A percentile compares a stretch with the other conserved stretches of the same genome.
Conservation (phyloP, 2,329 filamentous ascomycete genomes). For the Colletotrichum chlorophyti region DNA sequence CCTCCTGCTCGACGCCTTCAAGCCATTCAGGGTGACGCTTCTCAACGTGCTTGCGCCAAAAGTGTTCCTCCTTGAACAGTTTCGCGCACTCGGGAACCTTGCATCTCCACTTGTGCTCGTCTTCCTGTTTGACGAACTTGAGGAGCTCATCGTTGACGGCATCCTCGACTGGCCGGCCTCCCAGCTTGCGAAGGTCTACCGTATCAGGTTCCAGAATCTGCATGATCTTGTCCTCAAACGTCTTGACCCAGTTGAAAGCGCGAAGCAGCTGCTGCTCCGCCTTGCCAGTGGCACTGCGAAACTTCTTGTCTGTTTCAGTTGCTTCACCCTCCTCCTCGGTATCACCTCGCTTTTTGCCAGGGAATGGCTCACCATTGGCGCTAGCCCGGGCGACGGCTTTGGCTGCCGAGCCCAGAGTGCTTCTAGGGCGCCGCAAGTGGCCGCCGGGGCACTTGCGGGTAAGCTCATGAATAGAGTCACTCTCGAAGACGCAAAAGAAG, state of each 20-base stretch:
- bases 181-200: slow-evolving; percentile 87
- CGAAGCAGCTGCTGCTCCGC: slow-evolving; percentile 90
- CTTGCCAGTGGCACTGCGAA: slow-evolving; percentile 73
- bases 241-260: slow-evolving; percentile 98
- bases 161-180: slow-evolving; percentile 86
- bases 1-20: slow-evolving; percentile 80
- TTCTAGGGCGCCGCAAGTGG: slow-evolving; percentile 90
- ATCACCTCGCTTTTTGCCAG: slow-evolving; percentile 77
- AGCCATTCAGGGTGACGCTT: slow-evolving; percentile 94
- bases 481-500: slow-evolving; percentile 99
- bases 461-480: slow-evolving; percentile 94
- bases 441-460: slow-evolving; percentile 95
- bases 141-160: slow-evolving; percentile 83
- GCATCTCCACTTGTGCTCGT: slow-evolving; percentile 96
- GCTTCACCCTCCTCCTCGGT: slow-evolving; percentile 69
- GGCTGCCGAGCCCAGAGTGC: slow-evolving; percentile 81
- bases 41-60: slow-evolving; percentile 98
- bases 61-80: slow-evolving; percentile 94
- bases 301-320: slow-evolving; percentile 75
- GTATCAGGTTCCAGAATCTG: slow-evolving; percentile 91
- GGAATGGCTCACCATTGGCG: slow-evolving; percentile 82
- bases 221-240: slow-evolving; percentile 94
- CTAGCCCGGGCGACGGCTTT: slow-evolving; percentile 88
- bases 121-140: slow-evolving; percentile 95
- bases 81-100: slow-evolving; percentile 96